phyloP scores from a whole-genome alignment of 495 filamentous ascomycete genomes.

The Penicillium mononematosum region DNA sequence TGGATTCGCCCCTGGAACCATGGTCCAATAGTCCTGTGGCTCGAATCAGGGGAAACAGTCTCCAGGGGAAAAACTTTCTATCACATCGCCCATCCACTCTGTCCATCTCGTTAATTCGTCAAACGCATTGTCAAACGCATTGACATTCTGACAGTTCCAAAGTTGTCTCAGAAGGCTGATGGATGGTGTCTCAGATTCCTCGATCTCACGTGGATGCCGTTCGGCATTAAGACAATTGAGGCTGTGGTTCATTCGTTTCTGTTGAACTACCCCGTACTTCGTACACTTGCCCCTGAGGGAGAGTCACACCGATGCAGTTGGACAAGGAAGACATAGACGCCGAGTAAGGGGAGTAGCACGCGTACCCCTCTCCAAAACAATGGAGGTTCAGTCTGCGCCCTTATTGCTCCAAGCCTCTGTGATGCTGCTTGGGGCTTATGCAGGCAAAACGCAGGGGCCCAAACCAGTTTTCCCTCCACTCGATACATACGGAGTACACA shows the following conservation, averaged over 20 bases:
- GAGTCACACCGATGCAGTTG: conserved; percentile 4
- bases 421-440: conserved; percentile 13
- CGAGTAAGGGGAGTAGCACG: conserved; percentile 18
- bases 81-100: background rate
- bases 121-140: conserved; percentile 4
- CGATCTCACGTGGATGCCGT: conserved; percentile 33
- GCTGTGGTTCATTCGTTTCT: background rate
- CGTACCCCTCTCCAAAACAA: conserved; percentile 8
- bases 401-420: conserved; percentile 6
- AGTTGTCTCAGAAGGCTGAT: background rate
- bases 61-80: conserved; percentile 1
- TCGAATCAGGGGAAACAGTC: conserved; percentile 25
- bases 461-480: conserved; percentile 6
- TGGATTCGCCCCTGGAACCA: conserved; percentile 26
- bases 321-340: conserved; percentile 4
- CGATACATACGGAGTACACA: too few species aligned
- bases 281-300: conserved; percentile 4
- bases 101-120: background rate
- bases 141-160: background rate
- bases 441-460: conserved; percentile 23
- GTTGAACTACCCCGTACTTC: background rate
- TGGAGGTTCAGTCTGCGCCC: conserved; percentile 6
- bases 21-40: conserved; percentile 23
- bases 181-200: conserved; percentile 25
- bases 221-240: conserved; percentile 20